Evolutionary conservation across 192 early-diverging fungal species (phyloP).

Genomic region (Entomortierella chlamydospora): DNA sequence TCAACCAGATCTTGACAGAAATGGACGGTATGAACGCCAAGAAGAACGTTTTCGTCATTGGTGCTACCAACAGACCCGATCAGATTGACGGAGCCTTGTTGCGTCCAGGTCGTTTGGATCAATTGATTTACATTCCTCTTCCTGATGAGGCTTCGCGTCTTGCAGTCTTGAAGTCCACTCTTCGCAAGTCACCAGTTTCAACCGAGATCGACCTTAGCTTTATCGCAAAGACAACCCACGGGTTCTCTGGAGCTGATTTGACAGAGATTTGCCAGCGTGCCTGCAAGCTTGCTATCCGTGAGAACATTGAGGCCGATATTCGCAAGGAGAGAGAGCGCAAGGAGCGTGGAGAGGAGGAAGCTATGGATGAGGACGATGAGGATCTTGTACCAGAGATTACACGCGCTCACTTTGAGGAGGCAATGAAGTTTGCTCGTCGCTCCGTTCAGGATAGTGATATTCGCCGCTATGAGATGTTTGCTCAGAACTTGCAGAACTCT

Average conservation of each 20-base stretch:
- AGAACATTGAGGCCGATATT: conserved; percentile 93
- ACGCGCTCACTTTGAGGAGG: conserved; percentile 96
- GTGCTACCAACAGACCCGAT: conserved; percentile 98
- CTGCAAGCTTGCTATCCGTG: conserved; percentile 96
- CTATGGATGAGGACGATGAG: conserved; percentile 83
- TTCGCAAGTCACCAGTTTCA: conserved; percentile 94
- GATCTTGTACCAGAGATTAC: conserved; percentile 95
- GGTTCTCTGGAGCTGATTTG: conserved; percentile 98
- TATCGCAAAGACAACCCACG: conserved; percentile 92
- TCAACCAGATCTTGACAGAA: conserved; percentile 99
- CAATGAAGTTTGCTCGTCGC: conserved; percentile 97
- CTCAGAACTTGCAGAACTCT: conserved; percentile 97
- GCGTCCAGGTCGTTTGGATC: conserved; percentile 98
- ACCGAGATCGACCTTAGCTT: conserved; percentile 81
- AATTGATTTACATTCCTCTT: conserved; percentile 97
- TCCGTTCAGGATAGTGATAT: conserved; percentile 97
- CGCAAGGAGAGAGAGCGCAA: conserved; percentile 76
- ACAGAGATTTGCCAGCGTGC: conserved; percentile 99
- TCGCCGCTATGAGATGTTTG: conserved; percentile 99
- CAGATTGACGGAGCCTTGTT: conserved; percentile 97
- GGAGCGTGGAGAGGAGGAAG: conserved; percentile 82
- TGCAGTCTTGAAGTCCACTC: conserved; percentile 84
- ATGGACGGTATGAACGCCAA: conserved; percentile 99
- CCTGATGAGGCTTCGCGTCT: conserved; percentile 91
- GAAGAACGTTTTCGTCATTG: conserved; percentile 99